Base-by-base conservation (phyloP, 2,329 filamentous ascomycete species). In the Xylaria multiplex region DNA sequence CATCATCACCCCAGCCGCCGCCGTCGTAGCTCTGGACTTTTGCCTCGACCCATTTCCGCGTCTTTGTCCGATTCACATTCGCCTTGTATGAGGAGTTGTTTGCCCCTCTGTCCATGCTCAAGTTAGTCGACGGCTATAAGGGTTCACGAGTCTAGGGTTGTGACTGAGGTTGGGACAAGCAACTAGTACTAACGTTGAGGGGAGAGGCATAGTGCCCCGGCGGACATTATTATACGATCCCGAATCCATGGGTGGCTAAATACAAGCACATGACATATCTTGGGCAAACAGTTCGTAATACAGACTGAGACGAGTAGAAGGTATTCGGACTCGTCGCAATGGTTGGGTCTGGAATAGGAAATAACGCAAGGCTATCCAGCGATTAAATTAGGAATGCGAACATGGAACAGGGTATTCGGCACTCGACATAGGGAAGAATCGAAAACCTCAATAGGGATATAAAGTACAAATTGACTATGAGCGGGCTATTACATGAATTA, bases 11-110 rank as follows among this genome's bases (percentile, higher is more conserved):
- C 94, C 95, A 97, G 75, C 97, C 95, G 74, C 96, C 93, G 69
- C 94, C 95, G 74, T 95, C 94, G 76, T 98, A 98, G 76, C 88
- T 92, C 73, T 91, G 90, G 65, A 88, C 85, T 79, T 94, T 95
- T 42, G 95, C 95, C 74, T 97, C 91, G 43, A 95, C 91, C 95
- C 95, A 98, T 86, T 97, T 97, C 80, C 90, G 92, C 62, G 94
- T 97, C 81, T 97, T 97, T 62, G 89, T 87, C 68, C 95, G 90
- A 80, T 92, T 95, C 55, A 97, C 90, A 77, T 97, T 96, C 58
- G 93, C 88, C 77, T 92, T 91, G 80, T 94, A 97, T 30, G 79
- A 58, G 43, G 60, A 66, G 13, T 62, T 55, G 40, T 57, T 50
- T 16, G 58, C 8, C 13, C 54, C 30, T 37, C 66, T 68, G 35